Conservation (phyloP, 495 filamentous ascomycete genomes). For the Staphylotrichum tortipilum region DNA sequence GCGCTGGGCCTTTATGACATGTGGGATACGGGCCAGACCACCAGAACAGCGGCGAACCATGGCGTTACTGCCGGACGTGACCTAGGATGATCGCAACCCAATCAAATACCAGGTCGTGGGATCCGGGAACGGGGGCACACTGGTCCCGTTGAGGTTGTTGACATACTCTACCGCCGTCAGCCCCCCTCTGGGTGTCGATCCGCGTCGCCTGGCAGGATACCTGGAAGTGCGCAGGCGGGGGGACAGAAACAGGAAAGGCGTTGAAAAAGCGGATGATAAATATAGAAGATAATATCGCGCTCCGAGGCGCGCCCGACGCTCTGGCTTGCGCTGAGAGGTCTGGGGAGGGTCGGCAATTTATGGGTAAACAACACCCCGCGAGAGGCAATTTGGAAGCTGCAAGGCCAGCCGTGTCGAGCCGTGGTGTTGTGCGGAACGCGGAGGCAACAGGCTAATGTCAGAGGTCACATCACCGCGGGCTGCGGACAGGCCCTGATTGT, state of each 20-base stretch:
- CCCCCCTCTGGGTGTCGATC: background rate
- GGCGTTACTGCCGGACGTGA: too few species aligned
- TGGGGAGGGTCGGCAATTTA: slow-evolving; percentile 1
- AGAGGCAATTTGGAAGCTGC: slow-evolving; percentile 6
- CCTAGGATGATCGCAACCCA: too few species aligned
- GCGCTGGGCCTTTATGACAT: too few species aligned
- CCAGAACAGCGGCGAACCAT: background rate
- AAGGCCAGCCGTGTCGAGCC: background rate
- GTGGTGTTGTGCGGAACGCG: background rate
- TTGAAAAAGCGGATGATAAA: background rate
- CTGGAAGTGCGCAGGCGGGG: background rate
- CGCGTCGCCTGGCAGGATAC: background rate
- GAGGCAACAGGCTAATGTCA: slow-evolving; percentile 4
- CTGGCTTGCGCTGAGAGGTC: background rate
- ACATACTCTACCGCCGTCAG: too few species aligned
- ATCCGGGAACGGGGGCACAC: too few species aligned
- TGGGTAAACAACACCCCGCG: slow-evolving; percentile 9
- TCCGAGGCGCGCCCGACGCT: background rate
- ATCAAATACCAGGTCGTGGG: too few species aligned
- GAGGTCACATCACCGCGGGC: background rate
- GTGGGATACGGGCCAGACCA: too few species aligned
- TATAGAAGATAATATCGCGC: slow-evolving; percentile 6
- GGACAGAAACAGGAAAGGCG: background rate
- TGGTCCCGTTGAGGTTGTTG: too few species aligned
- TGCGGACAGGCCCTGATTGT: background rate